These are phyloP conservation scores for Mucor indicus DNA, from an alignment of 371 early-diverging fungal genomes.

Conservation along the genomic window DNA sequence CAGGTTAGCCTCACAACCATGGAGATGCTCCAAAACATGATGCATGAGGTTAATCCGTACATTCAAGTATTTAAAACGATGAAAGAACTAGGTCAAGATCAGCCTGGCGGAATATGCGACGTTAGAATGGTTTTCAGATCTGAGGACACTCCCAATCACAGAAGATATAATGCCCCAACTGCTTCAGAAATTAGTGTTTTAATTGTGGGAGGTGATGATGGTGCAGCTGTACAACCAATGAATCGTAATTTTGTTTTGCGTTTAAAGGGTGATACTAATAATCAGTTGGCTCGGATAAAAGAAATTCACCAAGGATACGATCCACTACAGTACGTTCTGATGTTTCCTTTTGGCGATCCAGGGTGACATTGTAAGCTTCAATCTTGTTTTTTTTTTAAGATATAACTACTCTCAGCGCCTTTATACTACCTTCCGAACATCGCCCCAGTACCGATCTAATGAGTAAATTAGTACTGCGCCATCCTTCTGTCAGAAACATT, in stretches of 20 bases:
- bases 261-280: background rate
- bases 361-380: background rate
- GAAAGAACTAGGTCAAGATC: background rate
- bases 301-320: background rate
- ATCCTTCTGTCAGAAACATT: constrained; percentile 10
- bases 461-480: constrained; percentile 11
- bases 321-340: background rate
- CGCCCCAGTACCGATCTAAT: constrained; percentile 2
- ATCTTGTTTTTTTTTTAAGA: constrained; percentile 1
- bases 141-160: background rate
- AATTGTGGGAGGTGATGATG: background rate
- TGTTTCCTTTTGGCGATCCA: background rate
- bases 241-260: background rate
- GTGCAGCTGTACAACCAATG: background rate
- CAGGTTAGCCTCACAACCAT: background rate
- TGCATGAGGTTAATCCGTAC: background rate
- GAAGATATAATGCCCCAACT: background rate
- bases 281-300: background rate
- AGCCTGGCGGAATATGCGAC: background rate
- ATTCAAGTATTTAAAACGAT: background rate
- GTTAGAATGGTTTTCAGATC: background rate
- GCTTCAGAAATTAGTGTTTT: background rate
- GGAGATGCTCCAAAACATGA: background rate
- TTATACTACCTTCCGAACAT: constrained; percentile 9
- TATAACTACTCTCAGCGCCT: constrained; percentile 7